Evolutionary conservation across 192 early-diverging fungal species (phyloP).

Genomic region (Coemansia sp.): DNA sequence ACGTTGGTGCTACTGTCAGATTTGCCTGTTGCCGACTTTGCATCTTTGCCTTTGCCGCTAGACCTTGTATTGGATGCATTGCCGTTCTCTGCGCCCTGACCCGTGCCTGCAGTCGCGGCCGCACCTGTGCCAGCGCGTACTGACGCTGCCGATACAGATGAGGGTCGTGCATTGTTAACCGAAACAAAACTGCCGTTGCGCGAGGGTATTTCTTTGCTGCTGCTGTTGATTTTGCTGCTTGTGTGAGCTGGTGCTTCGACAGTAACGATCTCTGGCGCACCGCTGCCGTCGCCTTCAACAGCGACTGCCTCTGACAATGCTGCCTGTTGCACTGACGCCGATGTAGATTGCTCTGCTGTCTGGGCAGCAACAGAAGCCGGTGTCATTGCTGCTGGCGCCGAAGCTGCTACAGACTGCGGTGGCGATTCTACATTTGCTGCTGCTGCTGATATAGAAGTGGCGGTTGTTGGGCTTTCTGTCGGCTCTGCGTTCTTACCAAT

Average conservation of each 20-base stretch:
- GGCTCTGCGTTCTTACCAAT: not conserved
- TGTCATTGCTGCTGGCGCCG: not conserved
- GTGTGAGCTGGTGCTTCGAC: not conserved
- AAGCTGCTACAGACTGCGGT: not conserved
- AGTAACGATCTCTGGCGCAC: not conserved
- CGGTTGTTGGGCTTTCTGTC: not conserved
- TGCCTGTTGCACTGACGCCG: not conserved
- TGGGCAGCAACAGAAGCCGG: not conserved
- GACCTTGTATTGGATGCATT: not conserved
- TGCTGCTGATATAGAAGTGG: not conserved
- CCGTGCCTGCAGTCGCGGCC: no score
- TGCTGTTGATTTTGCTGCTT: not conserved
- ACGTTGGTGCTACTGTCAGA: not conserved
- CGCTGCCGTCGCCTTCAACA: not conserved
- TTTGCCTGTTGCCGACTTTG: not conserved
- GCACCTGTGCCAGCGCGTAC: not conserved
- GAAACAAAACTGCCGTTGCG: slow-evolving; percentile 10
- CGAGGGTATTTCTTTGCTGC: slow-evolving; percentile 4
- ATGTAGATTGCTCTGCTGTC: not conserved
- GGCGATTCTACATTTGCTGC: not conserved
- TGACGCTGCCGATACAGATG: not conserved
- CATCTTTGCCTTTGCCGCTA: not conserved
- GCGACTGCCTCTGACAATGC: not conserved
- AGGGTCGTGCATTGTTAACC: not conserved
- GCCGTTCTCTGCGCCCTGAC: not conserved